Base-by-base conservation (phyloP, 2,329 filamentous ascomycete genomes). In the Neofusicoccum kwambonambiense region DNA sequence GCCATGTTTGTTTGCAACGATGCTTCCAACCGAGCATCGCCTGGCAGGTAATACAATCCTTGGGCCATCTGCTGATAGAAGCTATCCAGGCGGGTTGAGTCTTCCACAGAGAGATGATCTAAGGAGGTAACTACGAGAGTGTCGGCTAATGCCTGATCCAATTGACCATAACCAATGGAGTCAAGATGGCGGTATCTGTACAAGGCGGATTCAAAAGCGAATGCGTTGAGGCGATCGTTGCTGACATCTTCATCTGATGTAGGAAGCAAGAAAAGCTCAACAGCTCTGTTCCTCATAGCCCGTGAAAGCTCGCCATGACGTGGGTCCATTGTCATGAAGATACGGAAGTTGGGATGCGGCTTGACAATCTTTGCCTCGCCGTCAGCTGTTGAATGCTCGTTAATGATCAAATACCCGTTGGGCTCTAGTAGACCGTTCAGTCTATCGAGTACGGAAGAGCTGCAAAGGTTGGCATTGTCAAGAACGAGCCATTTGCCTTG, bases 381-480 rank as follows among this genome's bases (percentile, higher is more conserved):
- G 72, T 94, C 88, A 9, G 88, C 86, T 12, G 88, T 91, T 64
- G 91, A 92, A 75, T 98, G 93, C 75, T 99, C 95, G 71, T 97
- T 98, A 75, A 99, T 90, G 70, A 91, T 92, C 22, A 99, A 81
- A 67, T 88, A 89, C 0, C 95, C 95, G 72, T 93, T 89, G 0
- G 93, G 93, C 75, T 99, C 95, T 7, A 98, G 89, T 8, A 99
- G 81, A 0, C 95, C 98, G 76, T 99, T 99, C 60, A 99, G 81
- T 67, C 96, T 87, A 77, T 99, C 95, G 9, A 99, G 84, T 1
- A 99, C 95, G 6, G 94, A 97, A 27, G 94, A 90, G 72, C 90
- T 97, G 80, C 96, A 99, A 65, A 99, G 85, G 73, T 99, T 99
- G 66, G 96, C 95, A 77, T 99, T 97, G 77, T 99, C 95, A 22